These are phyloP conservation scores for Auxenochlorella pyrenoidosa DNA, from an alignment of 139 green algal species.

Conservation along the genomic window DNA sequence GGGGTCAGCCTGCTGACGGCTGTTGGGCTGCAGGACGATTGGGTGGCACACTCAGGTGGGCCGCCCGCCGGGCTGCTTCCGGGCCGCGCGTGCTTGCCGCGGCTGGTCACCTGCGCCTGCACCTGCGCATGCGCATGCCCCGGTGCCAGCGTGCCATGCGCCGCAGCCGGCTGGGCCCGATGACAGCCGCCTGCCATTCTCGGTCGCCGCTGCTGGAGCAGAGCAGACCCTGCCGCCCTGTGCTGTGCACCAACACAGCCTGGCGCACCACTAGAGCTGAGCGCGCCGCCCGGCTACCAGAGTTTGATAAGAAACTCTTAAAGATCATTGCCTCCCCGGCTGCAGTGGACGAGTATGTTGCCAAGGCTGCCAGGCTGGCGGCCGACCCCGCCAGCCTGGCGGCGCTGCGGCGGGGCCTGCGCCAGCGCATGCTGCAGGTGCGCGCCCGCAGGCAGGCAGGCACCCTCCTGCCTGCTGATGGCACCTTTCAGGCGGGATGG, in stretches of 20 bases:
- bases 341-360: conserved; percentile 86
- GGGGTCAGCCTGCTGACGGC: conserved; percentile 85
- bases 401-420: conserved; percentile 71
- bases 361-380: conserved; percentile 53
- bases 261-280: too few relatives aligned
- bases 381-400: conserved; percentile 53
- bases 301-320: too few relatives aligned
- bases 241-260: background rate
- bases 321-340: too few relatives aligned
- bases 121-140: too few relatives aligned
- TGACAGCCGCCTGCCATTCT: background rate
- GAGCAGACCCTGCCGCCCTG: too few relatives aligned
- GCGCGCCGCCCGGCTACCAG: too few relatives aligned
- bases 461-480: too few relatives aligned
- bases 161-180: background rate
- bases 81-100: too few relatives aligned
- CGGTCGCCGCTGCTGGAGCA: too few relatives aligned
- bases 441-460: background rate
- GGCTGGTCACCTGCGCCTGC: background rate
- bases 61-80: too few relatives aligned
- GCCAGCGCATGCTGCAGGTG: conserved; percentile 75
- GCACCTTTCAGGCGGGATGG: too few relatives aligned
- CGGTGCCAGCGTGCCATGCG: too few relatives aligned
- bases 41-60: conserved; percentile 66
- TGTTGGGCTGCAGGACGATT: conserved; percentile 78